Evolutionary conservation across 495 filamentous ascomycete genomes (phyloP).

Genomic region (Penicillium cosmopolitanum): DNA sequence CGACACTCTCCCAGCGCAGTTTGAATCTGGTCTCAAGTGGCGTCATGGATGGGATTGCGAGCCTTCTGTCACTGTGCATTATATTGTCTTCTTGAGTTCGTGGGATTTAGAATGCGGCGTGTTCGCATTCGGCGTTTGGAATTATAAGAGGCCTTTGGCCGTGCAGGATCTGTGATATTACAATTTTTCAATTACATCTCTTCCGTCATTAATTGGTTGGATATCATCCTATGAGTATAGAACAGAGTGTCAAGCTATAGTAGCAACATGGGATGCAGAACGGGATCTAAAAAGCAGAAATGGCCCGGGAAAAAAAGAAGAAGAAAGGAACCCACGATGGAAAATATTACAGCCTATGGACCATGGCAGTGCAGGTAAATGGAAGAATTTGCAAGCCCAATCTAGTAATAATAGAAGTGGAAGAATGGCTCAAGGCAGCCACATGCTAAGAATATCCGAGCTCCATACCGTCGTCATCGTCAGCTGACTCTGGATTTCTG

Average conservation of each 20-base stretch:
- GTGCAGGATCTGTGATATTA: conserved; percentile 13
- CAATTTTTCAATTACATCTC: conserved; percentile 5
- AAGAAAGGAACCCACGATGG: no score
- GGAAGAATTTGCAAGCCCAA: background rate
- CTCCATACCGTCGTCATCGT: conserved; percentile 26
- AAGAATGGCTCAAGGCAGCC: conserved; percentile 18
- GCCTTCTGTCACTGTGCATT: conserved; percentile 8
- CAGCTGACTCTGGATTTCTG: conserved; percentile 27
- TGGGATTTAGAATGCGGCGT: conserved; percentile 15
- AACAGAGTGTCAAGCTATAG: no score
- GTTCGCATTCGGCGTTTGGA: conserved; percentile 16
- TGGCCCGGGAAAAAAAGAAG: no score
- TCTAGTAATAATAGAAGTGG: background rate
- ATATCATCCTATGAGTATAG: no score
- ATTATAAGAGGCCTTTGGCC: conserved; percentile 1
- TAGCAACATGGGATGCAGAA: no score
- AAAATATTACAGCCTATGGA: no score
- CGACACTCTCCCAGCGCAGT: background rate
- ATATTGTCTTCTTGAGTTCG: conserved; percentile 4
- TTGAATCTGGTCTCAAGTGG: conserved; percentile 15
- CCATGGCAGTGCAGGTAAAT: background rate
- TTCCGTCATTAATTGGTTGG: background rate
- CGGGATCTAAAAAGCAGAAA: no score
- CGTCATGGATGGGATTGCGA: conserved; percentile 12
- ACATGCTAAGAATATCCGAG: conserved; percentile 20